Conservation (phyloP, 345 rosid genomes). For the Camelina hispida region DNA sequence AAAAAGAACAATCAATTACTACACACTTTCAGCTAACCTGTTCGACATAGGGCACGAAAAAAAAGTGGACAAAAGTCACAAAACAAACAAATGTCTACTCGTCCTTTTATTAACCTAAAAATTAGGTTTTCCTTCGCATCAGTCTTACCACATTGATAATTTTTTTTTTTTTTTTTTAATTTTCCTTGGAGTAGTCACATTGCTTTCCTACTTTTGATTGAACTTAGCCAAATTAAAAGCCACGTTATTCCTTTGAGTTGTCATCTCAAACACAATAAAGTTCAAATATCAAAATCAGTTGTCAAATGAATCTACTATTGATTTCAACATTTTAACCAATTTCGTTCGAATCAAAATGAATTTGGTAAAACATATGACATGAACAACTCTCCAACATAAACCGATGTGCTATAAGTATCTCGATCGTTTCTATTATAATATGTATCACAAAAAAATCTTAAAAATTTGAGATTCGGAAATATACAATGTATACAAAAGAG, state of each 20-base stretch:
- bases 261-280: constrained; percentile 40
- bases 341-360: background rate
- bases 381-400: constrained; percentile 16
- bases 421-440: background rate
- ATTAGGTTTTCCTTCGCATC: constrained; percentile 41
- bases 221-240: constrained; percentile 28
- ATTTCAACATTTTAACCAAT: constrained; percentile 29
- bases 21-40: no score
- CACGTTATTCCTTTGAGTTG: constrained; percentile 26
- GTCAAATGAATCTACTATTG: constrained; percentile 20
- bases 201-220: constrained; percentile 41
- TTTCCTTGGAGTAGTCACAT: constrained; percentile 25
- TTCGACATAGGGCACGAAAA: no score
- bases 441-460: background rate
- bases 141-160: constrained; percentile 32
- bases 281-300: constrained; percentile 32
- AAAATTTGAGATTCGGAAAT: constrained; percentile 12
- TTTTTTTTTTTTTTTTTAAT: background rate
- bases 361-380: constrained; percentile 20
- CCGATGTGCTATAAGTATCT: constrained; percentile 12
- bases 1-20: no score
- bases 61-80: constrained; percentile 22
- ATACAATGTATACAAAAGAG: constrained; percentile 38
- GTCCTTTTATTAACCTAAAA: constrained; percentile 32
- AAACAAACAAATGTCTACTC: constrained; percentile 35